Base-by-base conservation (phyloP, 2,329 filamentous ascomycete genomes). In the Calonectria hongkongensis region DNA sequence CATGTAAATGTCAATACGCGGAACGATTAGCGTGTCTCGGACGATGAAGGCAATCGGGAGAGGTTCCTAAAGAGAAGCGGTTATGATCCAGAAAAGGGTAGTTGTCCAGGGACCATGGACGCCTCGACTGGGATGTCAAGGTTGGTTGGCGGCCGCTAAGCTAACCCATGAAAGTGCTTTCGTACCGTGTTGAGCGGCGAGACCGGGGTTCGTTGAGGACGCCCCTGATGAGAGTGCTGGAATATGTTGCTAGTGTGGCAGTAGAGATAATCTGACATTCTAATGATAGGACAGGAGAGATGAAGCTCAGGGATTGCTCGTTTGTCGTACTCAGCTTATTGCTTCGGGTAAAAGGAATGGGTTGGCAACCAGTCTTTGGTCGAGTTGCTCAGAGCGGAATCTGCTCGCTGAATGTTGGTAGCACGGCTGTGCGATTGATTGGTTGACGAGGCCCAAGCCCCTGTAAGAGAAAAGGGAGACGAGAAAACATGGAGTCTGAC, bases 261-360 rank as follows among this genome's bases (percentile, higher is more conserved):
- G 30, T 73, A 74, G 67, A 36, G 67, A 47, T 71, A 79, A 79
- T 78, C 78, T 79, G 76, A 68, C 75, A 73, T 73, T 74, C 74
- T 66, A 62, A 39, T 33, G 58, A 66, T 58, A 51, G 39, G 63
- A 45, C 36, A 68, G 41, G 56, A 41, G 66, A 66, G 50, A 39
- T 41, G 36, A 33, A 15, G 64, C 48, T 21, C 51, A 48, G 68
- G 64, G 30, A 36, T 39, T 47, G 33, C 16, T 68, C 43, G 39
- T 21, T n/a, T 41, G 25, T 18, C 25, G 28, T 28, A 33, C 54
- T 62, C 45, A 30, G 27, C 27, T 50, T 27, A 10, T 50, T 33
- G 4, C 27, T 7, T 66, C 21, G 30, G 30, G 15, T 47, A n/a
- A 41, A 60, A 33, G 36, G 51, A 28, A 33, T 21, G 28, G 15